These are phyloP conservation scores for Cercospora sesami DNA, from an alignment of 2,329 filamentous ascomycete species.

Conservation along the genomic window DNA sequence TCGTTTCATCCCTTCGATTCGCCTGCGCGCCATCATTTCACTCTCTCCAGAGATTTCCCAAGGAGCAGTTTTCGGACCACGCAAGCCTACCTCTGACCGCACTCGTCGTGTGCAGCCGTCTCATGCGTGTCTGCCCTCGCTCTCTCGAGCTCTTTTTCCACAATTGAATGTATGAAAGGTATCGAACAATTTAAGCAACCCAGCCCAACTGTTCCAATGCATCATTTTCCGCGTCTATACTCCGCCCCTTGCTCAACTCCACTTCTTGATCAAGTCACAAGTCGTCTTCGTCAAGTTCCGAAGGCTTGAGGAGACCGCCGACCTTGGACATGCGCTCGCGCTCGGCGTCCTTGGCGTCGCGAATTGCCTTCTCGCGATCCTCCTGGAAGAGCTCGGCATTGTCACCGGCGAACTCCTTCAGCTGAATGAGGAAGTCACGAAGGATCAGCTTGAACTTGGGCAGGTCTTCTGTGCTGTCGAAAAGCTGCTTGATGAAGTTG, in stretches of 20 bases:
- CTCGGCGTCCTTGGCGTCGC: constrained; percentile 81
- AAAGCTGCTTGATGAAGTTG: constrained; percentile 84
- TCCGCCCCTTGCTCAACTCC: constrained; percentile 22
- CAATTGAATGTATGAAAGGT: neutral
- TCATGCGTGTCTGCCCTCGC: constrained; percentile 12
- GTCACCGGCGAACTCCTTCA: constrained; percentile 96
- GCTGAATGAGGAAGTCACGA: constrained; percentile 92
- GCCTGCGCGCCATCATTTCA: neutral
- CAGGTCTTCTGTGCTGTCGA: constrained; percentile 82
- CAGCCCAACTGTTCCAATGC: constrained; percentile 17
- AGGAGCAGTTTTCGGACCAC: neutral
- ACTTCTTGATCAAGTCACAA: constrained; percentile 71
- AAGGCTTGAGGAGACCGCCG: constrained; percentile 91
- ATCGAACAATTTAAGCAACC: constrained; percentile 4
- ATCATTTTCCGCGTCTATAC: constrained; percentile 8
- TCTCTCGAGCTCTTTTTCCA: neutral
- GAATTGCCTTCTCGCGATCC: constrained; percentile 89
- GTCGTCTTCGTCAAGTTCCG: constrained; percentile 82
- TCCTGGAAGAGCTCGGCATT: constrained; percentile 92
- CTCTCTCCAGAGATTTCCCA: neutral
- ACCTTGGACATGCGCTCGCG: constrained; percentile 92
- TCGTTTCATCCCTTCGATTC: neutral
- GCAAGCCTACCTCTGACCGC: constrained; percentile 16
- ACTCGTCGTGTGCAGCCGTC: constrained; percentile 12
- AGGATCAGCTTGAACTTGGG: constrained; percentile 94